These are phyloP conservation scores for Phytophthora quininea DNA, from an alignment of 352 stramenopile genomes.

Conservation along the genomic window DNA sequence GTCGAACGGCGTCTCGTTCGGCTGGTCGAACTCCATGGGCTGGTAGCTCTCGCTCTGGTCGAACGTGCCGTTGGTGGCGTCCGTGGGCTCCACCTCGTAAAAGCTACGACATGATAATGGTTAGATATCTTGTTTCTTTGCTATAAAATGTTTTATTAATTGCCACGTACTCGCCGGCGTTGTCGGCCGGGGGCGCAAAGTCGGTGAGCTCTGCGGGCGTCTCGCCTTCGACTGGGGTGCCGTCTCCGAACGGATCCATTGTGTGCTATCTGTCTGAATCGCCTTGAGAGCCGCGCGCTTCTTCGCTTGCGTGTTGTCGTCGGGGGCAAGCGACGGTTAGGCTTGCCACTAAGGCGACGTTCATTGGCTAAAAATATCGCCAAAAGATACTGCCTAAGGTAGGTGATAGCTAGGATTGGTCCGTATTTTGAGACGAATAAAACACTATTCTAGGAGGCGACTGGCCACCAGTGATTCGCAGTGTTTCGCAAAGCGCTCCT, in stretches of 20 bases:
- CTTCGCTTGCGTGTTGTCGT: constrained; percentile 1
- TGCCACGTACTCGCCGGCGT: constrained; percentile 56
- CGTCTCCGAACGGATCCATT: constrained; percentile 76
- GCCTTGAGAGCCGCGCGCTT: constrained; percentile 1
- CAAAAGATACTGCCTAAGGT: too few species aligned
- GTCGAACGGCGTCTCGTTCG: neutral
- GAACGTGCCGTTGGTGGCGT: constrained; percentile 21
- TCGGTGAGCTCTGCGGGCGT: constrained; percentile 50
- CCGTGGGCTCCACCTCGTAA: constrained; percentile 63
- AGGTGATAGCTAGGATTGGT: too few species aligned
- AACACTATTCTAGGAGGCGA: constrained; percentile 20
- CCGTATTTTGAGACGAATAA: too few species aligned
- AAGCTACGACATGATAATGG: constrained; percentile 38
- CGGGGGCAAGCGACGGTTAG: constrained; percentile 20
- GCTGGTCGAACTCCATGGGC: constrained; percentile 27
- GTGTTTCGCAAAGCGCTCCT: constrained; percentile 9
- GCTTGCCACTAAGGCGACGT: neutral
- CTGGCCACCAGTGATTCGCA: constrained; percentile 32
- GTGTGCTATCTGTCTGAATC: constrained; percentile 4
- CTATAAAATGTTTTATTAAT: neutral
- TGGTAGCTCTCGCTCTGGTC: constrained; percentile 33
- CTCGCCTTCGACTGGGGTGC: constrained; percentile 32
- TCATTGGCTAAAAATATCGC: neutral
- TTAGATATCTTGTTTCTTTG: constrained; percentile 2
- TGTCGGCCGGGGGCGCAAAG: constrained; percentile 63